A percentile compares a stretch with the other conserved stretches of the same genome.
phyloP scores from a whole-genome alignment of 805 yeast genomes.

The Candida orba region DNA sequence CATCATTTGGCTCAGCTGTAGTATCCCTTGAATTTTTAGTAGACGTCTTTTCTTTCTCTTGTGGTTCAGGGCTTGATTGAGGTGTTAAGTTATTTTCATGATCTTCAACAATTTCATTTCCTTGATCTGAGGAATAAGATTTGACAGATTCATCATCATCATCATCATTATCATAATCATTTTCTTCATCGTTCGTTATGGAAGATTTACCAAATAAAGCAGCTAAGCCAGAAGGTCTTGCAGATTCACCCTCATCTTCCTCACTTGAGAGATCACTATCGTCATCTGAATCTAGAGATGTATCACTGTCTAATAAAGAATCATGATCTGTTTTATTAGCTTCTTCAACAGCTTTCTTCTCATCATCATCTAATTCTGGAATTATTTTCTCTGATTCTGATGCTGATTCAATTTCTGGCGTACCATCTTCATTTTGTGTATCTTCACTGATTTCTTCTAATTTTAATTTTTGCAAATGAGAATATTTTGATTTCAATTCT shows the following conservation, averaged over 20 bases:
- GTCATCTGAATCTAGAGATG: constrained; percentile 26
- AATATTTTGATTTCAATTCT: constrained; percentile 20
- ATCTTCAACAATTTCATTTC: constrained; percentile 15
- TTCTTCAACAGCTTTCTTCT: constrained; percentile 22
- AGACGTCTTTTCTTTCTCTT: not conserved
- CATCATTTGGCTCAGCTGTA: constrained; percentile 20
- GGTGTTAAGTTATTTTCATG: constrained; percentile 22
- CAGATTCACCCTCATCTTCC: constrained; percentile 13
- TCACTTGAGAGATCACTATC: constrained; percentile 21
- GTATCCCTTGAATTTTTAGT: constrained; percentile 12
- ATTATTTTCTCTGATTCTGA: constrained; percentile 13
- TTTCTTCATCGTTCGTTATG: constrained; percentile 22
- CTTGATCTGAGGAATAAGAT: constrained; percentile 19
- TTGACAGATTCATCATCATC: constrained; percentile 31
- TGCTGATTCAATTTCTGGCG: constrained; percentile 16
- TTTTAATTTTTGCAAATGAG: constrained; percentile 19
- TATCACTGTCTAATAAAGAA: constrained; percentile 21
- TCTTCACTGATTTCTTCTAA: constrained; percentile 24
- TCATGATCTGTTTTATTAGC: constrained; percentile 19
- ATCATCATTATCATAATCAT: constrained; percentile 18
- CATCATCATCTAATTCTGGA: constrained; percentile 16
- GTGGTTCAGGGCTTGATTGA: constrained; percentile 7
- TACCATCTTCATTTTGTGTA: constrained; percentile 13
- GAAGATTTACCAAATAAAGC: constrained; percentile 29
- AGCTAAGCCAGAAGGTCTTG: constrained; percentile 26